Base-by-base conservation (phyloP, 768 basidiomycete species). In the Tulasnella sp. region DNA sequence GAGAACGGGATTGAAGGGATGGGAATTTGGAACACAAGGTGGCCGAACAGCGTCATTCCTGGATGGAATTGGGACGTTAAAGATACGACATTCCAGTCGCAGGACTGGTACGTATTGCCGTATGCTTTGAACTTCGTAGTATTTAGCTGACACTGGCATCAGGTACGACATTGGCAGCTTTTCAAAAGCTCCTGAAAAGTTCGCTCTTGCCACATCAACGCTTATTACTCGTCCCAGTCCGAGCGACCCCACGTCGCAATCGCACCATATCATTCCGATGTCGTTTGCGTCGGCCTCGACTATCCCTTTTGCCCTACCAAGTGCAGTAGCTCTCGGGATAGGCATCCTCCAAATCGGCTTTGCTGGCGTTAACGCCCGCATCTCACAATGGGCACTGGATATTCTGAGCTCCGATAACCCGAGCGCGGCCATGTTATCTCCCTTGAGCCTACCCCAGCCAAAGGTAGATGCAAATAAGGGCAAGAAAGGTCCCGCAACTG, bases 101-200 rank as follows among this genome's bases (percentile, higher is more conserved):
- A 97, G 75, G 97, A 97, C 84, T 98, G 97, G 96, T 94, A 82
- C 76, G 86, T 83, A 16, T 46, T 12, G 42, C 10, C 38, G 3
- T 58, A 74, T 48, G 27, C 52, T 39, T 48, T 68, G 68, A 75
- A 1, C 68, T 52, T 21, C 77, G 74, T 27, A 75, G 75, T 52
- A 78, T 36, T 68, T 40, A n/a, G 48, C 46, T 74, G 36, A 81
- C 75, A 40, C 74, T 58, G 36, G 42, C 42, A n/a, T 71, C 75
- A 95, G 94, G 94, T 97, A 97, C 84, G 87, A 86, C 58, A 92
- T 98, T 68, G 89, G 91, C 2, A 92, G 93, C 0, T 94, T 97
- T 84, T 86, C 95, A 12, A 88, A 90, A 56, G 95, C 97, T 77
- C 91, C 94, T 0, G 95, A 97, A 86, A 98, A 98, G 85, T 87